Base-by-base conservation (phyloP, 352 stramenopile species). In the Albugo candida region DNA sequence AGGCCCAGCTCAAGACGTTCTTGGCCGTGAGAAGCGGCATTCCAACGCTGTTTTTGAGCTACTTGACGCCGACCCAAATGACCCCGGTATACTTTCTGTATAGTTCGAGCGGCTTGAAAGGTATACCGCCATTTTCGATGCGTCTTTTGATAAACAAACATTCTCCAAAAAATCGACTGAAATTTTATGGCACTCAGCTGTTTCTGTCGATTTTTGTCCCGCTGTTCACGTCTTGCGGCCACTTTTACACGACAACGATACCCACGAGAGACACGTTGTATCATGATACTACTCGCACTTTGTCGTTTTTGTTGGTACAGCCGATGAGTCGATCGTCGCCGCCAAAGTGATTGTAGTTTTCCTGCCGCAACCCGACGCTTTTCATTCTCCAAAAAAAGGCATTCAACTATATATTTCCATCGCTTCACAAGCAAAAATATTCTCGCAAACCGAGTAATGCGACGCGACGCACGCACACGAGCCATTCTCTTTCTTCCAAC, bases 81-180 rank as follows among this genome's bases (percentile, higher is more conserved):
- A 13, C 87, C 88, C 13, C 89, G 71, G 53, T 85, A 96, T 16
- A 93, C 52, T 12, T 86, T 69, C 61, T 97, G 86, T 27, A 97
- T 82, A 60, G 95, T 81, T 11, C 67, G 69, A 2, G 81, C 81
- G 12, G 87, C 86, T 1, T 94, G 51, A 36, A 70, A 62, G 3
- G 61, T 71, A 41, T 91, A 71, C 0, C 83, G 63, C 27, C 61
- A 55, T 5, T 52, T 62, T 18, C 89, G 55, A 45, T 77, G 95
- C 49, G 67, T 47, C 3, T 91, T 70, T 14, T 75, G 62, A 1
- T 59, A 68, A 1, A 73, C 47, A 46, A 92, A 74, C 82, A 94
- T 95, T 11, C 69, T 70, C 76, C 80, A 96, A 0, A n/a, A n/a
- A n/a, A 78, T 84, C 16, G 81, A 71, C 53, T 96, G 85, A 19